These are phyloP conservation scores for Liriodendron chinense DNA, from an alignment of 164 flowering plant species.

Conservation along the genomic window DNA sequence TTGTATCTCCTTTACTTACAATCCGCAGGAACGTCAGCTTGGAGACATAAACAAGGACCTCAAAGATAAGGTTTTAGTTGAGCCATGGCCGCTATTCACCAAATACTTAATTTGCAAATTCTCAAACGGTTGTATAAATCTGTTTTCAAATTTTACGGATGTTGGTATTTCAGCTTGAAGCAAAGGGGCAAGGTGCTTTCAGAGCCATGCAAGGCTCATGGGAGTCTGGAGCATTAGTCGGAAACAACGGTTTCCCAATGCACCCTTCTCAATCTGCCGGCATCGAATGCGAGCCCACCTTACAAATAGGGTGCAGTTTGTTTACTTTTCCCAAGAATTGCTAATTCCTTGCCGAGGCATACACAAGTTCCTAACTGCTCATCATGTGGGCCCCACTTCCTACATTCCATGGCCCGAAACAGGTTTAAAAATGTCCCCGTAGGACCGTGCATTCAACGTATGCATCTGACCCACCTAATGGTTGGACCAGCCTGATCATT, in stretches of 20 bases:
- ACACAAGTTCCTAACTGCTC: neutral
- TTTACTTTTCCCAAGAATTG: neutral
- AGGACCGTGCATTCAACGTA: neutral
- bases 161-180: slow-evolving; percentile 41
- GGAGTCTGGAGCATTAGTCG: slow-evolving; percentile 38
- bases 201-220: slow-evolving; percentile 46
- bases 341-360: neutral
- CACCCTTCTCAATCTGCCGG: slow-evolving; percentile 40
- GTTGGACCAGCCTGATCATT: too few species aligned
- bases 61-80: slow-evolving; percentile 47
- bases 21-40: slow-evolving; percentile 70
- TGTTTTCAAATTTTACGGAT: neutral
- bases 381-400: neutral
- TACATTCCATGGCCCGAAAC: neutral
- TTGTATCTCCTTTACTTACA: neutral
- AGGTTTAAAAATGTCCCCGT: neutral
- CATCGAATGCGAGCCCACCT: slow-evolving; percentile 53
- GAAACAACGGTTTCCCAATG: slow-evolving; percentile 33
- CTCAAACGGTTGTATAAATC: neutral
- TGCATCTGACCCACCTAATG: too few species aligned
- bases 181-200: slow-evolving; percentile 43
- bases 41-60: slow-evolving; percentile 83
- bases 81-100: neutral
- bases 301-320: slow-evolving; percentile 66
- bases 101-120: neutral